Conservation (phyloP, 495 filamentous ascomycete species). For the Aspergillus asperescens region DNA sequence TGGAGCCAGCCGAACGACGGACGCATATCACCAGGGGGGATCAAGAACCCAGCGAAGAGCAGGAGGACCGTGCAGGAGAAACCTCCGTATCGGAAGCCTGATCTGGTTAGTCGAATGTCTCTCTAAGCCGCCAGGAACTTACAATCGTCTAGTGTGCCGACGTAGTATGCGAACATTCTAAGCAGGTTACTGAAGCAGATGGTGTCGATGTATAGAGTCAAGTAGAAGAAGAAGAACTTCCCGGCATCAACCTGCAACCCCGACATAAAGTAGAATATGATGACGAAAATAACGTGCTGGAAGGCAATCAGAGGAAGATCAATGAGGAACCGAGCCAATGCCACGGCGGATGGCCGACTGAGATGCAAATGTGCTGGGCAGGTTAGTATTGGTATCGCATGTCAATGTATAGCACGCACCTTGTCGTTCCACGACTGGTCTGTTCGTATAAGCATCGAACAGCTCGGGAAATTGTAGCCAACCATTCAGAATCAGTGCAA, state of each 20-base stretch:
- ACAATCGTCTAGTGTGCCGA: slow-evolving; percentile 47
- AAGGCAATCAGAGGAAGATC: slow-evolving; percentile 64
- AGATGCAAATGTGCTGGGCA: no score
- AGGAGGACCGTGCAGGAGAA: no score
- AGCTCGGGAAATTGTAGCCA: slow-evolving; percentile 35
- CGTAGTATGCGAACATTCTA: neutral
- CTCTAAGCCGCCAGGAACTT: no score
- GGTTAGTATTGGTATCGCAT: no score
- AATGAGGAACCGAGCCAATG: slow-evolving; percentile 65
- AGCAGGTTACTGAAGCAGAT: no score
- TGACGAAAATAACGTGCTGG: slow-evolving; percentile 63
- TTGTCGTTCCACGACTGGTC: slow-evolving; percentile 41
- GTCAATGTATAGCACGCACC: no score
- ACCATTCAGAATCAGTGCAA: no score
- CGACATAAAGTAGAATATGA: slow-evolving; percentile 79
- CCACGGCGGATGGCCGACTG: no score
- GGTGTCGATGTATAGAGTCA: no score
- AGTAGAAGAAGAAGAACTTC: slow-evolving; percentile 71
- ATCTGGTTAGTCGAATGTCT: no score
- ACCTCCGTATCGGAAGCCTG: no score
- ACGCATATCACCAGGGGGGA: slow-evolving; percentile 70
- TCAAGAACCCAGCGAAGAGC: slow-evolving; percentile 82
- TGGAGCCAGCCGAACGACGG: slow-evolving; percentile 87
- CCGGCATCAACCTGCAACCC: slow-evolving; percentile 62
- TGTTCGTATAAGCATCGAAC: slow-evolving; percentile 40